Base-by-base conservation (phyloP, 2,329 filamentous ascomycete species). In the Epichloe aotearoae region DNA sequence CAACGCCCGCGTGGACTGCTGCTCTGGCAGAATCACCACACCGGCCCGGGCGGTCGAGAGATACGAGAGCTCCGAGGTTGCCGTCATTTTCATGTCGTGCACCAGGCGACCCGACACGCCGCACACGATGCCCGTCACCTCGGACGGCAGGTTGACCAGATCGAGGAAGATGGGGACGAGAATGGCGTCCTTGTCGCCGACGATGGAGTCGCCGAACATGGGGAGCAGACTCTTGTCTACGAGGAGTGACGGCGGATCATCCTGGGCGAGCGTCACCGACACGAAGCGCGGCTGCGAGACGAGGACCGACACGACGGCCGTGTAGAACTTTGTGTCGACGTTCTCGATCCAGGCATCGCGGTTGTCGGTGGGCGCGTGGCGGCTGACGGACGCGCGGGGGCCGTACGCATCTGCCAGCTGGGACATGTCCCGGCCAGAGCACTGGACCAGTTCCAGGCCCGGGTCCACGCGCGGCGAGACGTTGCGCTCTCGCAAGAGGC, bases 91-190 rank as follows among this genome's bases (percentile, higher is more conserved):
- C 65, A 88, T 83, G 44, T 86, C 86, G 47, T 86, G 80, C 1
- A 89, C 85, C 30, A 97, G 73, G 50, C 82, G 78, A 26, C 89
- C 88, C 0, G 91, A 90, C 2, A 98, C 88, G 30, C 93, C 91
- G 58, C 90, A 96, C 3, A 98, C 88, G 52, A 98, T 96, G 20
- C 91, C 91, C 0, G 90, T 95, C 7, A 88, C 89, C 65, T 95
- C 88, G 41, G 91, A 76, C 0, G 91, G 87, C 40, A 97, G 71
- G 41, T 80, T 81, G 19, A 80, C 81, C 26, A 98, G 75, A 59
- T 97, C 88, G 3, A 98, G 76, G 52, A 89, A 91, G 58, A 98
- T 93, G 1, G 93, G 89, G 2, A 94, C 80, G 36, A 90, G 74
- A 52, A 80, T 80, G 56, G 82, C 82, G 49, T 82, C 82, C 45